phyloP scores from a whole-genome alignment of 1,139 yeast genomes.

The Hyphopichia khmerensis region DNA sequence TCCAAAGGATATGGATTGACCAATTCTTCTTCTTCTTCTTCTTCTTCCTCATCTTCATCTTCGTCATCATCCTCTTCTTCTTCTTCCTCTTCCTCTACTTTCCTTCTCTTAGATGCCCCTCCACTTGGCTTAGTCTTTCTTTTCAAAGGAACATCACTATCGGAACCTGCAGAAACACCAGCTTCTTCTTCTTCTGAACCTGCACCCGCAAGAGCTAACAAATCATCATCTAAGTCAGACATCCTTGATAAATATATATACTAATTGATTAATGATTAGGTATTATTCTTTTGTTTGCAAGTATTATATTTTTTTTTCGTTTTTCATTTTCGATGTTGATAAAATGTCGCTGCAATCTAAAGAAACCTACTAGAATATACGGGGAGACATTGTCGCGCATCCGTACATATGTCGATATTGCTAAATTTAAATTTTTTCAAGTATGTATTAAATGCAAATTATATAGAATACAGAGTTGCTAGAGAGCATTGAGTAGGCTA shows the following conservation, averaged over 20 bases:
- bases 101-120: conserved; percentile 24
- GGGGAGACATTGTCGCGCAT: background rate
- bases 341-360: background rate
- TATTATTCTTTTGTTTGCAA: background rate
- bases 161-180: conserved; percentile 20
- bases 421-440: too few relatives aligned
- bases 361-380: background rate
- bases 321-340: background rate
- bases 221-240: conserved; percentile 82
- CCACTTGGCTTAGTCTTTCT: conserved; percentile 19
- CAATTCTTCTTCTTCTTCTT: conserved; percentile 34
- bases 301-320: background rate
- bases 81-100: conserved; percentile 15
- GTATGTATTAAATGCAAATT: background rate
- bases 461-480: background rate
- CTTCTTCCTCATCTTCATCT: conserved; percentile 30
- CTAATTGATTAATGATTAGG: background rate
- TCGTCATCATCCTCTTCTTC: conserved; percentile 13
- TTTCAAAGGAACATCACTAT: conserved; percentile 20
- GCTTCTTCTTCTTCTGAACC: conserved; percentile 30
- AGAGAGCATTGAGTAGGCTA: too few relatives aligned
- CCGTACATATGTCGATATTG: background rate
- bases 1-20: conserved; percentile 86
- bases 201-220: conserved; percentile 87
- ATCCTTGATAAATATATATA: conserved; percentile 16